phyloP scores from a whole-genome alignment of 2,329 filamentous ascomycete species.

The Ophiostoma perfectum region DNA sequence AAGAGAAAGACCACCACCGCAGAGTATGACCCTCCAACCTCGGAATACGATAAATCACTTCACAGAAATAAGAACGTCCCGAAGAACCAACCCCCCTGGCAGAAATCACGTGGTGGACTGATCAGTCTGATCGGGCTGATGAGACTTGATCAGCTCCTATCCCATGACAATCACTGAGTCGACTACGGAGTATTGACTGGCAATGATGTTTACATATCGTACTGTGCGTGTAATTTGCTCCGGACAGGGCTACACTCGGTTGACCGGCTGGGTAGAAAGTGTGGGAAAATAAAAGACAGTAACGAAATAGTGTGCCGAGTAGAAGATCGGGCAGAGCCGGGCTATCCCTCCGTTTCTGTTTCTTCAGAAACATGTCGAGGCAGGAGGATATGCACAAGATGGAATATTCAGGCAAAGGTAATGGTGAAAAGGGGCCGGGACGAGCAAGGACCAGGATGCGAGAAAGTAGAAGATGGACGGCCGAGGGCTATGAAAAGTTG shows the following conservation, averaged over 20 bases:
- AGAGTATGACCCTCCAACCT: neutral
- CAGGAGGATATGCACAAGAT: neutral
- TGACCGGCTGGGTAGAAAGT: neutral
- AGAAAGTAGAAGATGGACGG: neutral
- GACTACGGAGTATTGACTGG: no score
- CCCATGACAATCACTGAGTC: no score
- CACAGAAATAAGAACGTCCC: slow-evolving; percentile 16
- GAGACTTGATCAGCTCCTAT: neutral
- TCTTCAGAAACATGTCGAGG: neutral
- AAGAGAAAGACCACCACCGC: neutral
- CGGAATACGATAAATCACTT: slow-evolving; percentile 24
- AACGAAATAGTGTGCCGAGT: neutral
- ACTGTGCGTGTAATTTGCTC: neutral
- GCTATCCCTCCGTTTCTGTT: neutral
- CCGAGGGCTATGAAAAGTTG: neutral
- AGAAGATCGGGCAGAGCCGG: neutral
- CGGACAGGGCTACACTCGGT: neutral
- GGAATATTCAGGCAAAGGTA: neutral
- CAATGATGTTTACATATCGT: neutral
- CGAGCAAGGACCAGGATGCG: slow-evolving; percentile 4
- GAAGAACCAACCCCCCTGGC: slow-evolving; percentile 10
- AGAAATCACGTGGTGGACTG: slow-evolving; percentile 8
- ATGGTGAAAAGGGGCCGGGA: slow-evolving; percentile 1
- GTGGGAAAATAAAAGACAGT: neutral
- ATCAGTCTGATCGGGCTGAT: neutral